A percentile compares a stretch with the other conserved stretches of the same genome.
Conservation (phyloP, 768 basidiomycete species). For the Mycena maculata region DNA sequence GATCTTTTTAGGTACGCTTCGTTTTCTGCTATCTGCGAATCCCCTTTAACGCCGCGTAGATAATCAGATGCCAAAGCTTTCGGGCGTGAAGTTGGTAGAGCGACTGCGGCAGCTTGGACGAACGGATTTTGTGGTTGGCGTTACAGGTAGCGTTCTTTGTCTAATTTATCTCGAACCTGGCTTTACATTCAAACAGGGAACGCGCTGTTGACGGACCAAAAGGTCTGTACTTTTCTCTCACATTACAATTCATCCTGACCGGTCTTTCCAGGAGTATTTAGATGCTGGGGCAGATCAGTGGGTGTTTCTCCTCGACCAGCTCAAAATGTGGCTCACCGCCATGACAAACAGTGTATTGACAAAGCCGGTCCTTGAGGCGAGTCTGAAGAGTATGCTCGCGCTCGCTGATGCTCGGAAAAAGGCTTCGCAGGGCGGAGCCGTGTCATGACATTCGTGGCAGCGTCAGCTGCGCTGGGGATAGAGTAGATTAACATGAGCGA, state of each 20-base stretch:
- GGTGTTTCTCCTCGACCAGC: constrained; percentile 34
- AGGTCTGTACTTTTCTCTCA: constrained; percentile 19
- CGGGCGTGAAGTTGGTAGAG: constrained; percentile 65
- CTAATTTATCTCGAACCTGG: background rate
- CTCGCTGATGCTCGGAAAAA: constrained; percentile 38
- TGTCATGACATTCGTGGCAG: constrained; percentile 1
- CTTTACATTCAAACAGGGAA: constrained; percentile 42
- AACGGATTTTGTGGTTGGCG: constrained; percentile 72
- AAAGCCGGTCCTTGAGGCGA: constrained; percentile 69
- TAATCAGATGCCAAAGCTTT: constrained; percentile 78
- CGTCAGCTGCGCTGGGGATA: background rate
- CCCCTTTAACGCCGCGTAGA: constrained; percentile 32
- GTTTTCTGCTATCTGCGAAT: background rate
- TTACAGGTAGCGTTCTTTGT: constrained; percentile 55
- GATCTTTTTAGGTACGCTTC: constrained; percentile 36
- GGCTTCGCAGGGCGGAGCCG: background rate
- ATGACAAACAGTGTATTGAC: constrained; percentile 59
- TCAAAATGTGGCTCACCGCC: background rate
- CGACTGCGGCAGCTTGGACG: constrained; percentile 63
- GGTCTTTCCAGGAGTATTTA: constrained; percentile 56
- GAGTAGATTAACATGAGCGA: background rate
- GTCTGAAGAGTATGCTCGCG: constrained; percentile 43
- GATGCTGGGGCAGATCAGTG: constrained; percentile 70
- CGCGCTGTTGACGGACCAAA: constrained; percentile 61
- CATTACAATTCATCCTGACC: constrained; percentile 21